Evolutionary conservation across 192 early-diverging fungal species (phyloP).

Genomic region (Entomortierella lignicola): DNA sequence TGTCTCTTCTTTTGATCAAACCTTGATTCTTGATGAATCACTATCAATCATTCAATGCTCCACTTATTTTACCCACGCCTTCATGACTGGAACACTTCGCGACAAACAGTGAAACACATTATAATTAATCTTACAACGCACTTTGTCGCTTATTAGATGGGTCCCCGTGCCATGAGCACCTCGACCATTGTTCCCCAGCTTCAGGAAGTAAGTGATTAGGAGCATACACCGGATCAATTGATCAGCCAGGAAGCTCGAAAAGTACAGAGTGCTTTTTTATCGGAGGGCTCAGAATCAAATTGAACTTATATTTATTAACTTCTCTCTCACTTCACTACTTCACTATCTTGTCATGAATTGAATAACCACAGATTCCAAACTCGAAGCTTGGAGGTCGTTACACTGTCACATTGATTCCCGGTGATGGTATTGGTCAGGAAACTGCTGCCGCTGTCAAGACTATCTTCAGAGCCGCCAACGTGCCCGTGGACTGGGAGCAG

Average conservation of each 20-base stretch:
- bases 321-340: neutral
- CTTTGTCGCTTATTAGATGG: slow-evolving; percentile 10
- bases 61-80: neutral
- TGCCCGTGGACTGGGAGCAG: slow-evolving; percentile 97
- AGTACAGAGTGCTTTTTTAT: neutral
- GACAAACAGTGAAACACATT: neutral
- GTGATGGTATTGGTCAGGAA: slow-evolving; percentile 97
- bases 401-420: slow-evolving; percentile 97
- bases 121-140: neutral
- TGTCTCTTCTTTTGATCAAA: neutral
- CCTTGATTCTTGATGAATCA: neutral
- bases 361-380: slow-evolving; percentile 39
- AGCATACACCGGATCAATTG: slow-evolving; percentile 6
- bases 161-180: slow-evolving; percentile 41
- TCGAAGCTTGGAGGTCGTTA: slow-evolving; percentile 91
- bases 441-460: slow-evolving; percentile 89
- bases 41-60: neutral
- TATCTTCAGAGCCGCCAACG: slow-evolving; percentile 91
- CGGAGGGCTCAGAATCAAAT: neutral
- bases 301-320: neutral
- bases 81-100: neutral
- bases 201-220: slow-evolving; percentile 32
- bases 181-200: slow-evolving; percentile 28
- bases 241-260: slow-evolving; percentile 1
- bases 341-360: neutral